phyloP scores from a whole-genome alignment of 2,329 filamentous ascomycete genomes.

The Fusarium robinianum region DNA sequence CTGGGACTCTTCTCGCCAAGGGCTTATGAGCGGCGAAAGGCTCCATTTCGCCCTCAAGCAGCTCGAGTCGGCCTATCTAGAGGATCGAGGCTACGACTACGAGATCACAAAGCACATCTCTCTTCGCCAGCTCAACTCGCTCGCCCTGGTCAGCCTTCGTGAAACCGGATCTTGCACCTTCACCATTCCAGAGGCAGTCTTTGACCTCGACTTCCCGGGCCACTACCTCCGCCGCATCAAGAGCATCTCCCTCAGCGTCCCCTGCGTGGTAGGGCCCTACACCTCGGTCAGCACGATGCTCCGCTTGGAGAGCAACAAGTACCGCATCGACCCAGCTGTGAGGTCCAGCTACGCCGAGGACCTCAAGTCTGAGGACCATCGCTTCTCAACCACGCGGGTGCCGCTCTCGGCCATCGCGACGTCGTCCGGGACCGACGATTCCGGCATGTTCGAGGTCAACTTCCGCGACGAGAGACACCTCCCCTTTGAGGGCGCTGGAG shows the following conservation, averaged over 20 bases:
- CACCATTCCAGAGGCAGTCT: slow-evolving; percentile 37
- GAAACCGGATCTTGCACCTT: neutral
- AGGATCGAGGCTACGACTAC: slow-evolving; percentile 5
- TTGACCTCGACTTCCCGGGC: slow-evolving; percentile 47
- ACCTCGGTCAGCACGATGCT: slow-evolving; percentile 35
- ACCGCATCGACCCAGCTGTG: too few species aligned
- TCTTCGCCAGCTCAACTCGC: neutral
- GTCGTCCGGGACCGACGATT: neutral
- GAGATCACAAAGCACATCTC: slow-evolving; percentile 14
- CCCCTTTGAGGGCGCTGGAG: slow-evolving; percentile 3
- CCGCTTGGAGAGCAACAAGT: neutral
- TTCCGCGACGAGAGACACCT: slow-evolving; percentile 1
- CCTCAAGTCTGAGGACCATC: neutral
- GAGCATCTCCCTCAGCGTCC: slow-evolving; percentile 41
- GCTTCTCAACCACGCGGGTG: neutral
- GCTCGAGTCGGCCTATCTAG: slow-evolving; percentile 5
- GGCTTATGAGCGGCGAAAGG: neutral
- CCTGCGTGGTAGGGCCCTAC: slow-evolving; percentile 38
- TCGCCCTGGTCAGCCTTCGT: neutral
- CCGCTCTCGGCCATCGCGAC: slow-evolving; percentile 1
- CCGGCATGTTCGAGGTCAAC: slow-evolving; percentile 2
- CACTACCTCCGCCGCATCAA: slow-evolving; percentile 46
- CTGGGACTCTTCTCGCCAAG: neutral
- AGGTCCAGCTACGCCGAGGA: too few species aligned
- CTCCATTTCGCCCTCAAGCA: slow-evolving; percentile 3